Evolutionary conservation across 2,329 filamentous ascomycete genomes (phyloP), one percentile per base, ranked within the genome.

Genomic region (Penicillium sp.): DNA sequence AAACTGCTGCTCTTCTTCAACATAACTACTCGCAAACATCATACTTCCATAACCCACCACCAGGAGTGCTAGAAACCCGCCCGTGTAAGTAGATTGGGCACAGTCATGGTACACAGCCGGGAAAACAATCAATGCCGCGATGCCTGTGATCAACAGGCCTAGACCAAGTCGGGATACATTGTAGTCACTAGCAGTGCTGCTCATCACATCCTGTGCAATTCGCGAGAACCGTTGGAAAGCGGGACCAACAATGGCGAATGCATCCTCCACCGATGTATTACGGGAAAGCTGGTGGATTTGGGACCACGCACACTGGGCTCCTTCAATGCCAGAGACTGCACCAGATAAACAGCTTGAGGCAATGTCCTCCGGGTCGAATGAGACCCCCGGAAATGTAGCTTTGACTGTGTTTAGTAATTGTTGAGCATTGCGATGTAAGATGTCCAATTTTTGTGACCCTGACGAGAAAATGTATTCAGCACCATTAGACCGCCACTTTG

Each of bases 11-110:
- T 99, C 95, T 76, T 99, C 95, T 74, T 99, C 95, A 2, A 99
- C 91, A 72, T 95, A 99, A 69, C 93, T 98, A 71, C 91, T 96
- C 10, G 93, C 93, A 76, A 98, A 98, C 93, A 98, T 98, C 86
- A 97, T 96, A 37, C 85, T 73, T 1, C 88, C 87, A 69, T 98
- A 96, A 0, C 83, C 74, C 0, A 87, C 48, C 0, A 83, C 83
- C 29, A 87, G 78, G 2, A 82, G 60, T 3, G 78, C 62, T 50
- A 90, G 78, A 3, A 76, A 75, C 4, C 67, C 22, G 3, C 68
- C 66, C 19, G 72, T 57, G 31, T 64, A 57, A 63, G 19, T 71
- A 62, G 55, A 72, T 49, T 54, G 65, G 22, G 49, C 54, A 72
- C 73, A 33, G 31, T 65, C 55, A 66, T 64, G 37, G 76, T 68